Percentiles rank a stretch among this genome's conserved stretches.
Evolutionary conservation across 2,329 filamentous ascomycete species (phyloP).

Genomic region (Calycina herbarum): DNA sequence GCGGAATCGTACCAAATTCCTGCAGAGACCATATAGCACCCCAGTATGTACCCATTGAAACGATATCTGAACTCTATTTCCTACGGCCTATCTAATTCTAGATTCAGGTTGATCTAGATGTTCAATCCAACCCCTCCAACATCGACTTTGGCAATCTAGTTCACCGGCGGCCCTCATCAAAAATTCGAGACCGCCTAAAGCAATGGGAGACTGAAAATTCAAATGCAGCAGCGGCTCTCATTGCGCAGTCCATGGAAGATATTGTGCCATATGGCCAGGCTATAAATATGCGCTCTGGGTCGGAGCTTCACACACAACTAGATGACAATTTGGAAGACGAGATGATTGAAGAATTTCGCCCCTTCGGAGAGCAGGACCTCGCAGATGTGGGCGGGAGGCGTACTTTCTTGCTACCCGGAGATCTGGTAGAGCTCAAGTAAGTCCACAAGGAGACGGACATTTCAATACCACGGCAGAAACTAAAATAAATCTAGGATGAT

Average conservation of each 20-base stretch:
- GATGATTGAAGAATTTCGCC: constrained; percentile 31
- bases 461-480: not conserved
- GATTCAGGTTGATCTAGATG: not conserved
- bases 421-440: constrained; percentile 38
- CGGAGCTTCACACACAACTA: constrained; percentile 17
- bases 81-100: not conserved
- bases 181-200: constrained; percentile 40
- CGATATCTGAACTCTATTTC: too few species aligned
- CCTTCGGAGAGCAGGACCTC: constrained; percentile 48
- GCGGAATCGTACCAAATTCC: not conserved
- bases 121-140: not conserved
- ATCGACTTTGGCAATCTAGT: not conserved
- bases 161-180: not conserved
- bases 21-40: not conserved
- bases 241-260: not conserved
- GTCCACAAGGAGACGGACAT: not conserved
- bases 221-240: not conserved
- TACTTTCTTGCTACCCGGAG: constrained; percentile 36
- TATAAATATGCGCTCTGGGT: not conserved
- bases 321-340: constrained; percentile 29
- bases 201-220: constrained; percentile 46
- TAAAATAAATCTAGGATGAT: constrained; percentile 11
- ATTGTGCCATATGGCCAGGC: not conserved
- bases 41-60: not conserved
- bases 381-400: constrained; percentile 42